Evolutionary conservation across 345 rosid genomes (phyloP), one percentile per base, ranked within the genome.

Genomic region (Luvunga scandens): DNA sequence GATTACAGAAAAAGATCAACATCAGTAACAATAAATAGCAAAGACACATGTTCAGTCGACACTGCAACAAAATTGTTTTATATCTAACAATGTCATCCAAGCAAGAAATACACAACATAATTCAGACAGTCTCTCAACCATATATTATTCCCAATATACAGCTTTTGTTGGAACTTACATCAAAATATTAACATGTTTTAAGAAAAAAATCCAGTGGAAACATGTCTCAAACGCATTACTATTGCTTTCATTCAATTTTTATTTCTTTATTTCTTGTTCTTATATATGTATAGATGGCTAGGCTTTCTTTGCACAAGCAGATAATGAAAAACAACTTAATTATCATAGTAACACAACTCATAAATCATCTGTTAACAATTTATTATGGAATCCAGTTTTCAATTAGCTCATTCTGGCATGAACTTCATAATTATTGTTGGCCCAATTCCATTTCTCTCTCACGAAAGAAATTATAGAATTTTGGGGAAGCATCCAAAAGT

Each of bases 1-100:
- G 91, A 61, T 76, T 77, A 77, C 30, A 69, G 30, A 60, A 69
- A 78, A 78, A 60, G 71, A 36, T 33, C 45, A 62, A 14, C 36
- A 59, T 78, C n/a, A 76, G 33, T 53, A 27, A 13, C 34, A 68
- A 45, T 45, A 28, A 75, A 33, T 31, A 6, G 36, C n/a, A 8
- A 60, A 34, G 24, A 8, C 24, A 71, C 8, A 30, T 9, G 42
- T 71, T 30, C 5, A 19, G 30, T 31, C 39, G 30, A 28, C 73
- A 69, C 25, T 9, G 36, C 24, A 70, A 72, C 30, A 55, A 31
- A 45, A 55, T 72, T 56, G 48, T 21, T 33, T 33, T 57, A 57
- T 6, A 34, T 33, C 24, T 57, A 24, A 69, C 19, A 45, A 45
- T 10, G 50, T 45, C 18, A 45, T 45, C 50, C 13, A 45, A 45